A percentile compares a stretch with the other conserved stretches of the same genome.
These are phyloP conservation scores for Penicillium thymicola DNA, from an alignment of 2,329 filamentous ascomycete genomes.

Conservation along the genomic window DNA sequence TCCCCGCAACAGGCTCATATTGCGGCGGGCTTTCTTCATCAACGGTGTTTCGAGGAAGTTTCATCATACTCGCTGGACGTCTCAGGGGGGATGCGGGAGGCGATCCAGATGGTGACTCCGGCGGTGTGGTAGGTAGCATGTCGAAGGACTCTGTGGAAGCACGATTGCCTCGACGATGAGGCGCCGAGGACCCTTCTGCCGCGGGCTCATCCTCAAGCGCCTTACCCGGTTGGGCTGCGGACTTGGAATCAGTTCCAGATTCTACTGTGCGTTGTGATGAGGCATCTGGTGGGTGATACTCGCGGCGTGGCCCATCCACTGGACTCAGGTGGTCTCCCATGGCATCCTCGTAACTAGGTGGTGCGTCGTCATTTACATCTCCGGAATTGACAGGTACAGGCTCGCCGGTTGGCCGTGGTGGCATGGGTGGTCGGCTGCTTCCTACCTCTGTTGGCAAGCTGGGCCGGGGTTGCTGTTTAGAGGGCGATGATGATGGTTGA, in stretches of 20 bases:
- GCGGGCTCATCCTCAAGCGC: constrained; percentile 27
- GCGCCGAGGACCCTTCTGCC: constrained; percentile 22
- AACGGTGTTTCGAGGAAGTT: constrained; percentile 25
- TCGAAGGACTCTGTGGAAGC: constrained; percentile 41
- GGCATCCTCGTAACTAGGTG: constrained; percentile 91
- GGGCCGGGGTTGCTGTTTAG: constrained; percentile 18
- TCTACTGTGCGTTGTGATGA: constrained; percentile 29
- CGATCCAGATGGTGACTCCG: constrained; percentile 35
- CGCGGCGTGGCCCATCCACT: constrained; percentile 63
- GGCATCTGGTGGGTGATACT: constrained; percentile 46
- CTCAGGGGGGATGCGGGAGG: constrained; percentile 30
- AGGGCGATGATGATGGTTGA: constrained; percentile 19
- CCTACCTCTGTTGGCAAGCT: constrained; percentile 22
- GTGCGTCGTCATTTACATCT: constrained; percentile 64
- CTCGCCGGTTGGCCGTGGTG: constrained; percentile 36
- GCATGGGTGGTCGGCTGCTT: constrained; percentile 38
- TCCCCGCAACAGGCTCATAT: constrained; percentile 29
- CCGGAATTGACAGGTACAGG: constrained; percentile 24
- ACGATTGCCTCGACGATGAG: constrained; percentile 20
- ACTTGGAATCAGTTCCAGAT: constrained; percentile 39
- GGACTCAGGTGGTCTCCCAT: constrained; percentile 76
- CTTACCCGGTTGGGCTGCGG: constrained; percentile 31
- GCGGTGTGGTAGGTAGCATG: constrained; percentile 38
- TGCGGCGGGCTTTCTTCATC: constrained; percentile 32
- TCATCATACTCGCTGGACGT: constrained; percentile 34